These are phyloP conservation scores for Fusarium domesticum DNA, from an alignment of 2,329 filamentous ascomycete species.

Conservation along the genomic window DNA sequence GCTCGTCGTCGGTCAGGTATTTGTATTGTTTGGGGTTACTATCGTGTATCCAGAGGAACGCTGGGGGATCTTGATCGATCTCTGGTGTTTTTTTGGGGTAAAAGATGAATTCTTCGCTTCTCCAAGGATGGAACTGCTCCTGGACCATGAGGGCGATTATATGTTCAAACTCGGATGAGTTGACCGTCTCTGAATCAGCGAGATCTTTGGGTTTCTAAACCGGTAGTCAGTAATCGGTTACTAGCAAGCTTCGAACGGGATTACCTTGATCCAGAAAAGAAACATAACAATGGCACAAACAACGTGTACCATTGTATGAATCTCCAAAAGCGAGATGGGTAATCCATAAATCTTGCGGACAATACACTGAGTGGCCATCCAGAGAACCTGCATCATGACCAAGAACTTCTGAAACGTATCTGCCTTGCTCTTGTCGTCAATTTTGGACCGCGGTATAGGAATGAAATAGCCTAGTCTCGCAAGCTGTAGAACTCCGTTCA, in stretches of 20 bases:
- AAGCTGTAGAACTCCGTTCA: constrained; percentile 5
- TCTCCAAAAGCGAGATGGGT: constrained; percentile 36
- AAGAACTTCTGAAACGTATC: constrained; percentile 34
- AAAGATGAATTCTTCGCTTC: constrained; percentile 8
- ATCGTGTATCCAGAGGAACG: neutral
- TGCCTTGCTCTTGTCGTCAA: constrained; percentile 37
- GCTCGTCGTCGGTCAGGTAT: constrained; percentile 4
- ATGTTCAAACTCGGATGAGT: constrained; percentile 1
- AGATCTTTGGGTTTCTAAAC: constrained; percentile 9
- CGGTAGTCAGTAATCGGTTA: no score
- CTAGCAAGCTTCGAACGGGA: no score
- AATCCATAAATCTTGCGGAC: constrained; percentile 31
- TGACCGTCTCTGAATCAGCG: constrained; percentile 3
- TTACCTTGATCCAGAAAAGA: constrained; percentile 11
- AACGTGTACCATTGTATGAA: constrained; percentile 21
- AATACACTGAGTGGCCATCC: constrained; percentile 36
- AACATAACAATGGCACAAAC: constrained; percentile 11
- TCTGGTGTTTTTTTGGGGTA: neutral
- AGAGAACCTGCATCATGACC: constrained; percentile 36
- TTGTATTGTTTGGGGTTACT: neutral
- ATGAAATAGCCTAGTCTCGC: constrained; percentile 5
- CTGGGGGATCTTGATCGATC: neutral
- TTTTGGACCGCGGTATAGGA: constrained; percentile 5
- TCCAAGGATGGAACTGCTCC: constrained; percentile 6
- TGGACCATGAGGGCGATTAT: constrained; percentile 7